phyloP scores from a whole-genome alignment of 495 filamentous ascomycete genomes.

The Hypoxylon crocopeplum region DNA sequence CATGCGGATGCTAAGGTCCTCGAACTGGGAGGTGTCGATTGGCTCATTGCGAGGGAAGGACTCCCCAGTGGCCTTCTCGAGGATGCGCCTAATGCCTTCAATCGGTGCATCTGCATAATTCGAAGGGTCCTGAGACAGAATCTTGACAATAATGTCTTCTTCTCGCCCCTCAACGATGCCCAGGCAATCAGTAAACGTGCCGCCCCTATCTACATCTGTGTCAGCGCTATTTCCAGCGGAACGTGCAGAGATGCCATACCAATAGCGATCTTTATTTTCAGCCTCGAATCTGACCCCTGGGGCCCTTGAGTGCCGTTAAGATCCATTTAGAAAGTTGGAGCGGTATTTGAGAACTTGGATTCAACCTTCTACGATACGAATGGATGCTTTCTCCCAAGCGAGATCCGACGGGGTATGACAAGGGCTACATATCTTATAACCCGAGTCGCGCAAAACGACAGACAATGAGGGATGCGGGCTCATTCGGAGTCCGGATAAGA shows the following conservation, averaged over 20 bases:
- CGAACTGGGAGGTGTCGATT: conserved; percentile 35
- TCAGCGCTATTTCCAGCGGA: background rate
- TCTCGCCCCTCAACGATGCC: conserved; percentile 58
- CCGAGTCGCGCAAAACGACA: too few relatives aligned
- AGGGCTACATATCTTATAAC: too few relatives aligned
- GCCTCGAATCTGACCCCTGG: background rate
- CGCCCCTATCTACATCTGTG: conserved; percentile 55
- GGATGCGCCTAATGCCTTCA: conserved; percentile 46
- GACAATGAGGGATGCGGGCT: background rate
- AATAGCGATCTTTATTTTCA: conserved; percentile 9
- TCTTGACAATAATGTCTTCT: conserved; percentile 57
- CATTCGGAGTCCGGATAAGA: background rate
- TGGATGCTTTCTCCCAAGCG: background rate
- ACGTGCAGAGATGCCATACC: background rate
- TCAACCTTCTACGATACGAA: background rate
- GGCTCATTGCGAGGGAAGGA: conserved; percentile 16
- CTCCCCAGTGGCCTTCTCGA: conserved; percentile 30
- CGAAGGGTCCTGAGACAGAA: conserved; percentile 55
- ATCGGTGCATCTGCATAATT: conserved; percentile 61
- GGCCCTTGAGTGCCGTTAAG: background rate
- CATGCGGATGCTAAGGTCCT: conserved; percentile 73
- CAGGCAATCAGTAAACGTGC: conserved; percentile 72
- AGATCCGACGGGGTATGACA: too few relatives aligned
- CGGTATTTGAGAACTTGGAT: background rate
- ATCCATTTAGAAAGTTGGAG: background rate